Evolutionary conservation across 495 filamentous ascomycete species (phyloP), one percentile per base, ranked within the genome.

Genomic region (Penicillium cinerascens): DNA sequence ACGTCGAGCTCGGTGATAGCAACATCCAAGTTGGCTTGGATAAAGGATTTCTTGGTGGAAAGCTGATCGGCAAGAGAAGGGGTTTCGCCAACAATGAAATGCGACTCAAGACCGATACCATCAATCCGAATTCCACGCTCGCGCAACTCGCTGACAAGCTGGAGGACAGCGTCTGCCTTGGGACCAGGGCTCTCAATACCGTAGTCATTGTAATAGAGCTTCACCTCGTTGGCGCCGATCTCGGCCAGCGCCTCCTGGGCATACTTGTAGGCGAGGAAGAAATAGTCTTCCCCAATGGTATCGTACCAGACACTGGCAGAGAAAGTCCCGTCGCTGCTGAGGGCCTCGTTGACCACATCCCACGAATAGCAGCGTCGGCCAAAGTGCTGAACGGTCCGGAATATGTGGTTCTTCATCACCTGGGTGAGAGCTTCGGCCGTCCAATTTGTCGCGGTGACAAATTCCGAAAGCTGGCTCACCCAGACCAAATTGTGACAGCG

Each of bases 181-280:
- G 70, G 58, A 22, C 74, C 71, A 37, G 75, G 69, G 57, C 68
- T 70, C 64, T 85, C 82, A 55, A 86, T 78, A 63, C 81, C 81
- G 71, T 84, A 86, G 71, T 86, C 82, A 62, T 86, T 86, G 67
- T 82, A 83, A 61, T 82, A 86, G 20, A 86, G 74, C 61, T 84
- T 84, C 33, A 64, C 52, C 18, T 57, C 45, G n/a, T 61, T 5
- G 17, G 78, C 76, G 8, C 54, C 52, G 15, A 61, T 52, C 42
- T 61, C 26, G 6, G 48, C 55, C 18, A 61, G 23, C 22, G 61
- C 61, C 35, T 61, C 45, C 6, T 75, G 79, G 54, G 84, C 81
- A 27, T 70, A 76, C 25, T 73, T 66, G 22, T 71, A 72, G 0
- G 74, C 75, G 15, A 61, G 55, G 44, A 50, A 56, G 45, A 64